Evolutionary conservation across 805 yeast genomes (phyloP).

Genomic region (Schwanniomyces occidentalis): DNA sequence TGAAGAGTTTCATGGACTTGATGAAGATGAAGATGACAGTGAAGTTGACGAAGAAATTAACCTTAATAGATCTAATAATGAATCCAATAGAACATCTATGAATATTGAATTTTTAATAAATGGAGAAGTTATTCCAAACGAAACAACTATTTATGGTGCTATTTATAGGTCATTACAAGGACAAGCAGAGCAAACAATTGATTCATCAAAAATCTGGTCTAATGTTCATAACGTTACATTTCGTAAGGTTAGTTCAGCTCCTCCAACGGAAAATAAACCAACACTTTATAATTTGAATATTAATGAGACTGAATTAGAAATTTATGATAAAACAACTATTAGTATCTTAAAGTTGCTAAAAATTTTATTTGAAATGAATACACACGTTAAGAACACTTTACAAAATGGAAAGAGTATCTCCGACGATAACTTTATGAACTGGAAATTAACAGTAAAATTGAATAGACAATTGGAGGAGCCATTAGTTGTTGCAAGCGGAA

Average conservation of each 20-base stretch:
- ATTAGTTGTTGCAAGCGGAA: slow-evolving; percentile 79
- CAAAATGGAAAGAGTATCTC: slow-evolving; percentile 20
- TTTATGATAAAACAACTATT: slow-evolving; percentile 29
- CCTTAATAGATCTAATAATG: slow-evolving; percentile 5
- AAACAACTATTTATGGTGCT: slow-evolving; percentile 77
- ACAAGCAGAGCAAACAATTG: slow-evolving; percentile 38
- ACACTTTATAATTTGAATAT: slow-evolving; percentile 9
- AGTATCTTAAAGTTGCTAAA: slow-evolving; percentile 51
- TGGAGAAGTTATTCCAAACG: slow-evolving; percentile 59
- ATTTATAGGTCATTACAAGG: slow-evolving; percentile 52
- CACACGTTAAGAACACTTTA: slow-evolving; percentile 19
- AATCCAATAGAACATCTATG: slow-evolving; percentile 6
- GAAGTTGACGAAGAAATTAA: slow-evolving; percentile 15
- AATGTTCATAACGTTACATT: slow-evolving; percentile 53
- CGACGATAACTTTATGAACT: slow-evolving; percentile 55
- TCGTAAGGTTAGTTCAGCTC: slow-evolving; percentile 33
- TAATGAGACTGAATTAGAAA: slow-evolving; percentile 20
- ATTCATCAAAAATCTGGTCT: slow-evolving; percentile 58
- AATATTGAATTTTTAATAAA: slow-evolving; percentile 57
- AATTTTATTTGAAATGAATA: slow-evolving; percentile 43
- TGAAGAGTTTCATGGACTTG: slow-evolving; percentile 14
- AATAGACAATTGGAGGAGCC: slow-evolving; percentile 90
- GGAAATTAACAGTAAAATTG: slow-evolving; percentile 82
- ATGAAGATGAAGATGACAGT: slow-evolving; percentile 13
- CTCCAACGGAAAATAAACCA: slow-evolving; percentile 10